Base-by-base conservation (phyloP, 169 alveolate species). In the Toxoplasma gondii region DNA sequence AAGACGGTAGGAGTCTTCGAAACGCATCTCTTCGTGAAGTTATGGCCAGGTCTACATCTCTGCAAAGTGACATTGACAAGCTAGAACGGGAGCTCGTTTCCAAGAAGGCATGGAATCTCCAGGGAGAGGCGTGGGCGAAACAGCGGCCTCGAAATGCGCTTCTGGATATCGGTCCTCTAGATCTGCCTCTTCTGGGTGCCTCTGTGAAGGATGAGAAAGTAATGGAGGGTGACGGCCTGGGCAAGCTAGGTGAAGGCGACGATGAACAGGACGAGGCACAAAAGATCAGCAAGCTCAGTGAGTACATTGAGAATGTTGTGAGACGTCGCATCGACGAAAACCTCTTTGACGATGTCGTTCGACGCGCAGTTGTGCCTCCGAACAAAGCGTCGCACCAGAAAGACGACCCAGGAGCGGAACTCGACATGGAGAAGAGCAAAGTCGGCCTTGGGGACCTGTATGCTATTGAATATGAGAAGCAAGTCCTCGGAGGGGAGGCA, bases 111-210 rank as follows among this genome's bases (percentile, higher is more conserved):
- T 92, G 94, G 94, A 54, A 92, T 4, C 88, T 39, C 36, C 87
- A 88, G 31, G 94, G 94, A 36, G 94, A 92, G 87, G 94, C 53
- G 24, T 92, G 94, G 94, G 94, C 91, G 38, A 49, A 88, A 43
- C 94, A 92, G 78, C n/a, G 94, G 31, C 83, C 88, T 38, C 64
- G 88, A 43, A 88, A 82, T 29, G 91, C 70, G 41, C 74, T 92
- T 54, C 91, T 92, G 36, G 91, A 92, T 36, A 49, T 83, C 12
- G 94, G 81, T 82, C 91, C n/a, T 36, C 87, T 92, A 41, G 88
- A 70, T 45, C 82, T 92, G 34, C 94, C 94, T 7, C 58, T 81
- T 19, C 53, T 64, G n/a, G n/a, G 84, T 0, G 41, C 69, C 67
- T 53, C 81, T 38, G 90, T 74, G 94, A 86, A 81, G 82, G 90